These are phyloP conservation scores for Amaranthus hypochondriacus DNA, from an alignment of 148 eudicot genomes.

Conservation along the genomic window DNA sequence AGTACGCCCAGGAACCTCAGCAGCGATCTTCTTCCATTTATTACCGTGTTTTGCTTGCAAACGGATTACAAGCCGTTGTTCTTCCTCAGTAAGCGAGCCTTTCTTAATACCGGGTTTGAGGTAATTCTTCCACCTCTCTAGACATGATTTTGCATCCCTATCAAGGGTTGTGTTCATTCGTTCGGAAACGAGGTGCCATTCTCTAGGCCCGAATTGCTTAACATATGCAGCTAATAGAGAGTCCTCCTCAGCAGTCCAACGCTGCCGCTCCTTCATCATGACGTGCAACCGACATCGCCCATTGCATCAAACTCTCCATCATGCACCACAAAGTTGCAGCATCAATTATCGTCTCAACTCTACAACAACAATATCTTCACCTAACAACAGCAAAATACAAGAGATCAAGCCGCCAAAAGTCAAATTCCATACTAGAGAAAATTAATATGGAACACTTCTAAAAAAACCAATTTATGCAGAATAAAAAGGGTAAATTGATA, in stretches of 20 bases:
- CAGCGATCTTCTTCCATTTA: constrained; percentile 67
- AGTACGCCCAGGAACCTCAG: constrained; percentile 68
- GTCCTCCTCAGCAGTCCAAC: constrained; percentile 74
- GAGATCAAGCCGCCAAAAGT: no score
- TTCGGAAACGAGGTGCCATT: constrained; percentile 66
- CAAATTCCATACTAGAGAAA: no score
- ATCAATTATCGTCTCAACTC: no score
- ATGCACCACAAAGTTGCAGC: constrained; percentile 24
- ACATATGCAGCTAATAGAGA: constrained; percentile 50
- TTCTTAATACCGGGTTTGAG: constrained; percentile 66
- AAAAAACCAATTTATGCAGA: no score
- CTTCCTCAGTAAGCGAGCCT: constrained; percentile 62
- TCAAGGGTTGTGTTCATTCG: constrained; percentile 57
- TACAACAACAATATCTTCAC: no score
- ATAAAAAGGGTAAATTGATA: no score
- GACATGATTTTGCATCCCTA: constrained; percentile 59
- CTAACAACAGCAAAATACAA: no score
- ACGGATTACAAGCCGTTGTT: constrained; percentile 54
- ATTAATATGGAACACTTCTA: no score
- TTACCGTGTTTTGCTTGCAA: constrained; percentile 66
- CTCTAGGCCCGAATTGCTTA: constrained; percentile 58
- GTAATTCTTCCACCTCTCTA: constrained; percentile 71
- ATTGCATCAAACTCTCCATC: constrained; percentile 49
- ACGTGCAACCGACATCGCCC: constrained; percentile 30
- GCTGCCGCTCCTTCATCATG: constrained; percentile 71